Evolutionary conservation across 2,329 filamentous ascomycete species (phyloP).

Genomic region (Fonsecaea pedrosoi): DNA sequence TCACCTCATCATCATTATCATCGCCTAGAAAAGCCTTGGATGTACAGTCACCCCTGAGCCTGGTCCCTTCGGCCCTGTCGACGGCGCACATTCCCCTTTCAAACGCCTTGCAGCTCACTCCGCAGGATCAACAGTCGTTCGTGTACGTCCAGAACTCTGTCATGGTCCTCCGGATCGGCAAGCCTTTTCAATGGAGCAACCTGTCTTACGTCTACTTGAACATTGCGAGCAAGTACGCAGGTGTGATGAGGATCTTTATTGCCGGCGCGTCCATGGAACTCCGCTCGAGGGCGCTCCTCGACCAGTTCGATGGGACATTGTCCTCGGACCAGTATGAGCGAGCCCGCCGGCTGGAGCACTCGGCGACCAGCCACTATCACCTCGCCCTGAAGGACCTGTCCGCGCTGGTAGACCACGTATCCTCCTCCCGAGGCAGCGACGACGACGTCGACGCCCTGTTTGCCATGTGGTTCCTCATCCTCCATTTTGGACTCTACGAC

Average conservation of each 20-base stretch:
- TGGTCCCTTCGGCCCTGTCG: conserved; percentile 22
- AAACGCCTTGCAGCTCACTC: conserved; percentile 46
- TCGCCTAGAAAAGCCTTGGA: background rate
- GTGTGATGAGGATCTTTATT: conserved; percentile 52
- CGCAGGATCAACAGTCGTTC: conserved; percentile 47
- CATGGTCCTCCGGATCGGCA: conserved; percentile 48
- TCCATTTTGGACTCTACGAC: conserved; percentile 46
- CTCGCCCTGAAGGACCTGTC: conserved; percentile 46
- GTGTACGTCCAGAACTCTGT: conserved; percentile 47
- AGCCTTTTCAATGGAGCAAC: conserved; percentile 49
- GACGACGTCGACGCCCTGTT: conserved; percentile 47
- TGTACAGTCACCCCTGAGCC: background rate
- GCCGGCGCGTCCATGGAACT: conserved; percentile 48
- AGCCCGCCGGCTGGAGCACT: conserved; percentile 24
- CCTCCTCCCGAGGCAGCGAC: conserved; percentile 41
- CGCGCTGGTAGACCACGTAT: conserved; percentile 45
- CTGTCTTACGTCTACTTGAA: conserved; percentile 48
- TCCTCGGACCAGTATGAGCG: conserved; percentile 42
- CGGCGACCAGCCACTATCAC: conserved; percentile 44
- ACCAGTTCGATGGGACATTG: conserved; percentile 41
- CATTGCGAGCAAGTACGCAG: conserved; percentile 45
- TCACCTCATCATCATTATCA: background rate
- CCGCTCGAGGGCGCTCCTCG: conserved; percentile 44
- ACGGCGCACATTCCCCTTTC: conserved; percentile 41
- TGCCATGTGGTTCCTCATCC: conserved; percentile 48